Evolutionary conservation across 179 eudicot species (phyloP), one percentile per base, ranked within the genome.

Genomic region (Actinidia chinensis): DNA sequence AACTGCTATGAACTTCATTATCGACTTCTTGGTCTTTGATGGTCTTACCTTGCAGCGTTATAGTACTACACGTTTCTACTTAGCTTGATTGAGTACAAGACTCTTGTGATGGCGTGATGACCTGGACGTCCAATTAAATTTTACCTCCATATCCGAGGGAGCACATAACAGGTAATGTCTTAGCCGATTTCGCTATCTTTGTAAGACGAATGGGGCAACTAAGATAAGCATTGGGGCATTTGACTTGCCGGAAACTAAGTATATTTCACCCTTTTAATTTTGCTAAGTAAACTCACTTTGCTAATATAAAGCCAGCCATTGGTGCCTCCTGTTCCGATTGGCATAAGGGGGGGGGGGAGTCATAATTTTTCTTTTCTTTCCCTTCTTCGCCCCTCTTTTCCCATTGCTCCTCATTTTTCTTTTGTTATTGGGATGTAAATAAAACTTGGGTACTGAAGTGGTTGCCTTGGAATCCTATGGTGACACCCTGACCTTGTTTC

Each of bases 71-170:
- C 97, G 52, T 83, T 94, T 82, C 95, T 94, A 22, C 91, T 94
- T 70, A 88, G 91, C 82, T 83, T 94, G 86, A 92, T 94, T 78
- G 97, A 94, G 83, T 94, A 94, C 87, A 94, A 92, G 87, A 94
- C 98, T 73, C 93, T 92, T 61, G 96, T 92, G 85, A 94, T 92
- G n/a, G 98, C 96, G 98, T 83, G 98, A 96, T 78, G 97, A 92
- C 48, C 75, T 89, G 78, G 96, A 92, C 52, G 71, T 97, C 98
- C 48, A 90, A 85, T 82, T 91, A 86, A 55, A 79, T 94, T 48
- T 80, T 94, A 74, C 94, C 98, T 80, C 86, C 94, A 56, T 91
- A 92, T 88, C 98, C 98, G 8, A 91, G 87, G 88, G 97, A 91
- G 85, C 98, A 94, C 93, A 84, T 79, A 92, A 94, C 78, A 94